Evolutionary conservation across 768 basidiomycete genomes (phyloP).

Genomic region (Panellus pusillus): DNA sequence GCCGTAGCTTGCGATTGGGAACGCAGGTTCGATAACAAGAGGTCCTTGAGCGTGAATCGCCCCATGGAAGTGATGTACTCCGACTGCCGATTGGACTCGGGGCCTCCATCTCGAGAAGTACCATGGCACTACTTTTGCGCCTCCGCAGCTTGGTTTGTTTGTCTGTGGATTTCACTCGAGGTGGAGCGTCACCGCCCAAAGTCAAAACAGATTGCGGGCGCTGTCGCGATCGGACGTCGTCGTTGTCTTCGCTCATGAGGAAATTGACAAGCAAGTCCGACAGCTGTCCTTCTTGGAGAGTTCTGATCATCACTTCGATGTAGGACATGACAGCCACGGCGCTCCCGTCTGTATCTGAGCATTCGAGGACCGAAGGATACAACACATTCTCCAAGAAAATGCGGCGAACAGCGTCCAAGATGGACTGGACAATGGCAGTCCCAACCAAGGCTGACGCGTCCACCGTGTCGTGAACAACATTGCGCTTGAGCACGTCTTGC

Average conservation of each 20-base stretch:
- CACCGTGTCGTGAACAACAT: constrained; percentile 47
- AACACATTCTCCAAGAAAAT: constrained; percentile 93
- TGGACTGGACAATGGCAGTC: constrained; percentile 77
- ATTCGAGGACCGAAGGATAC: constrained; percentile 91
- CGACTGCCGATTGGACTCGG: constrained; percentile 65
- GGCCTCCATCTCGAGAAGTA: constrained; percentile 83
- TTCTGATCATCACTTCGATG: constrained; percentile 84
- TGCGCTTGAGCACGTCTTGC: constrained; percentile 82
- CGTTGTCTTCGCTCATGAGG: constrained; percentile 82
- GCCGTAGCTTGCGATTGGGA: constrained; percentile 65
- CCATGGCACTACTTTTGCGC: constrained; percentile 87
- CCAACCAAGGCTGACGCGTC: constrained; percentile 72
- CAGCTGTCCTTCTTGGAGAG: constrained; percentile 66
- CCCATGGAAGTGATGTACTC: constrained; percentile 87
- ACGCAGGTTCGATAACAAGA: constrained; percentile 76
- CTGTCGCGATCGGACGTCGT: constrained; percentile 49
- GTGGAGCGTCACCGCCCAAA: constrained; percentile 39
- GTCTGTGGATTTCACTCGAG: constrained; percentile 35
- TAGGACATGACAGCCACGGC: constrained; percentile 96
- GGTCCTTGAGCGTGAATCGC: constrained; percentile 89
- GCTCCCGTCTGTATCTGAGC: constrained; percentile 91
- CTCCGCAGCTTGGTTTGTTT: constrained; percentile 50
- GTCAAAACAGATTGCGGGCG: constrained; percentile 48
- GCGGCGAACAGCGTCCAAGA: constrained; percentile 76
- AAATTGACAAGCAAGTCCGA: constrained; percentile 74